A percentile compares a stretch with the other conserved stretches of the same genome.
These are phyloP conservation scores for Vanilla planifolia DNA, from an alignment of 106 monocot genomes.

Conservation along the genomic window DNA sequence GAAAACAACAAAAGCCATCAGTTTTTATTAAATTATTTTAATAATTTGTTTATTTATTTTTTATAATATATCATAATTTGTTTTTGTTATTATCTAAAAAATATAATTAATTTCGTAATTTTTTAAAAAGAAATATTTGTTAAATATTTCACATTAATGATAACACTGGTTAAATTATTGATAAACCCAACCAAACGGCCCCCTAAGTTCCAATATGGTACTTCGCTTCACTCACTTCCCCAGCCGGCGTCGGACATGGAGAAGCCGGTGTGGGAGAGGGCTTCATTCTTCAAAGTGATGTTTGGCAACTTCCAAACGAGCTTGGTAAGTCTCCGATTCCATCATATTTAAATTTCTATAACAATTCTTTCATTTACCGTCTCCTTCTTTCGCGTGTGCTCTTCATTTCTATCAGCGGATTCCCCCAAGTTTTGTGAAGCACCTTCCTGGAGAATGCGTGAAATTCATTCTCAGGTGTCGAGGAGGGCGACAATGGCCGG, in stretches of 20 bases:
- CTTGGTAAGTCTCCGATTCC: neutral
- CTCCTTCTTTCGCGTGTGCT: neutral
- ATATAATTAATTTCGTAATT: no score
- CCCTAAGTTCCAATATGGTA: no score
- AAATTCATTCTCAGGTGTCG: slow-evolving; percentile 3
- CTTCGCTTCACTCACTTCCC: no score
- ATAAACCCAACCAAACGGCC: no score
- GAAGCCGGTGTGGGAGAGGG: slow-evolving; percentile 4
- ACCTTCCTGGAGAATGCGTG: neutral
- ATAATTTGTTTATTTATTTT: no score
- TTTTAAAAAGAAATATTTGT: no score
- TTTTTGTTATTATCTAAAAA: no score
- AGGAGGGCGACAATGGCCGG: slow-evolving; percentile 8
- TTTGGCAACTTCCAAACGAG: slow-evolving; percentile 9
- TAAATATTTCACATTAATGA: no score
- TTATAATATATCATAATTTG: no score
- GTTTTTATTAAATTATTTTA: no score
- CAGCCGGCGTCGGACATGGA: neutral
- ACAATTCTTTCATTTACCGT: neutral
- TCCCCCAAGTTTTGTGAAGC: slow-evolving; percentile 4
- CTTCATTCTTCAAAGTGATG: slow-evolving; percentile 21
- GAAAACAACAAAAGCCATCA: no score
- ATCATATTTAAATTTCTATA: neutral
- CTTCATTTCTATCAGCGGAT: neutral
- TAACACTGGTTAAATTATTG: no score